Percentiles rank a stretch among this genome's conserved stretches.
These are phyloP conservation scores for Ceriops tagal DNA, from an alignment of 345 rosid species.

Conservation along the genomic window DNA sequence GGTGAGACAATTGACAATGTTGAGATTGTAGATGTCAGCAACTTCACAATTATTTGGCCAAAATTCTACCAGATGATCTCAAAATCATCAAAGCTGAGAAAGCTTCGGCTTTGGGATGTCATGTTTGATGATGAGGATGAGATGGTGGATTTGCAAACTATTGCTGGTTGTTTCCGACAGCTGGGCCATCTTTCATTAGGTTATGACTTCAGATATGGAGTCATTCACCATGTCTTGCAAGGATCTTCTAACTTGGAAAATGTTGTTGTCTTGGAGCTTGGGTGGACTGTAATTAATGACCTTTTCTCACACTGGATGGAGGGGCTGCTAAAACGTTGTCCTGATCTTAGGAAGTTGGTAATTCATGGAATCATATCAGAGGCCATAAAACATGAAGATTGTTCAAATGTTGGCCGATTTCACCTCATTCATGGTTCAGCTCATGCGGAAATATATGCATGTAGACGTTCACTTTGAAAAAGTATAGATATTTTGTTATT, in stretches of 20 bases:
- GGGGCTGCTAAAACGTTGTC: slow-evolving; percentile 62
- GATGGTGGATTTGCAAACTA: slow-evolving; percentile 58
- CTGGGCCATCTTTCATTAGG: slow-evolving; percentile 65
- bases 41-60: slow-evolving; percentile 66
- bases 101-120: slow-evolving; percentile 78
- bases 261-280: slow-evolving; percentile 65
- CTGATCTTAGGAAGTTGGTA: slow-evolving; percentile 56
- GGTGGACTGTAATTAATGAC: slow-evolving; percentile 61
- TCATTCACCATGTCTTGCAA: slow-evolving; percentile 51
- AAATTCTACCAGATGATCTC: slow-evolving; percentile 76
- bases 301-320: slow-evolving; percentile 61
- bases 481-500: slow-evolving; percentile 30
- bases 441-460: slow-evolving; percentile 67
- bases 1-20: slow-evolving; percentile 61
- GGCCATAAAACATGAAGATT: slow-evolving; percentile 55
- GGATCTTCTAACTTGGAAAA: slow-evolving; percentile 52
- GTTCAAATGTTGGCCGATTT: slow-evolving; percentile 60
- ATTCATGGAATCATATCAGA: slow-evolving; percentile 65
- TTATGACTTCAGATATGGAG: slow-evolving; percentile 57
- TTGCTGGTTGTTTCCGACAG: slow-evolving; percentile 60
- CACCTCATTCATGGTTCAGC: slow-evolving; percentile 62
- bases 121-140: slow-evolving; percentile 47
- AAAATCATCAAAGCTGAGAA: slow-evolving; percentile 57
- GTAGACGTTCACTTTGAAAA: slow-evolving; percentile 70
- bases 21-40: slow-evolving; percentile 63